phyloP scores from a whole-genome alignment of 2,329 filamentous ascomycete species.

The Dothideomycetes sp. region DNA sequence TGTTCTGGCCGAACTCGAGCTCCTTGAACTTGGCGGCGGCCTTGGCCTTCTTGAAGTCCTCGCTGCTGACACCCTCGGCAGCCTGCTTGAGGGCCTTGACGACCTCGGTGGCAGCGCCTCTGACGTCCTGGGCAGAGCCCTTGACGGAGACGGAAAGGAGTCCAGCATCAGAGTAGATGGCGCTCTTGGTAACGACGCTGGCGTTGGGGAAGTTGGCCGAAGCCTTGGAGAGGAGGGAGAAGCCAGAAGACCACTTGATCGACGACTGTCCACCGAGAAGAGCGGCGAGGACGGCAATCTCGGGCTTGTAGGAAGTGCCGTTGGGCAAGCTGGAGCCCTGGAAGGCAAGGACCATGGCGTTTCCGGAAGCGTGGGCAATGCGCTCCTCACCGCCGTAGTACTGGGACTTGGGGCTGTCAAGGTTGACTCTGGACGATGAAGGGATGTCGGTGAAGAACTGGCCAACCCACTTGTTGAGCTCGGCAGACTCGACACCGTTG shows the following conservation, averaged over 20 bases:
- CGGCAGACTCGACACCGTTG: slow-evolving; percentile 69
- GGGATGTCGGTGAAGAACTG: slow-evolving; percentile 79
- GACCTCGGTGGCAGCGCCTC: slow-evolving; percentile 63
- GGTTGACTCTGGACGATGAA: slow-evolving; percentile 39
- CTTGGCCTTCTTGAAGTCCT: slow-evolving; percentile 85
- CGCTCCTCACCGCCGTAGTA: slow-evolving; percentile 96
- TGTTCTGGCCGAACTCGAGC: slow-evolving; percentile 70
- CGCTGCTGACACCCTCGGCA: slow-evolving; percentile 60
- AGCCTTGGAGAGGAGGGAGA: slow-evolving; percentile 80
- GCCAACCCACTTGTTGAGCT: slow-evolving; percentile 79
- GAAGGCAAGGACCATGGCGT: slow-evolving; percentile 85
- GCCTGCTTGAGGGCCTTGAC: slow-evolving; percentile 77
- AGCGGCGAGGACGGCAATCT: slow-evolving; percentile 75
- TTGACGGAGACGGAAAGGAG: slow-evolving; percentile 75
- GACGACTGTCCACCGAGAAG: slow-evolving; percentile 82
- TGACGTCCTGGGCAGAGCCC: slow-evolving; percentile 64
- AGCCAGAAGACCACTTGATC: slow-evolving; percentile 94
- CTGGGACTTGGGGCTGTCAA: slow-evolving; percentile 59
- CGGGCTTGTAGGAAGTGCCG: slow-evolving; percentile 71
- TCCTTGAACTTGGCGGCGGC: slow-evolving; percentile 90
- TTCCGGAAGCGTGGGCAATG: slow-evolving; percentile 64
- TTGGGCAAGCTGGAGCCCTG: slow-evolving; percentile 72
- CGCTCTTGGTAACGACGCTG: slow-evolving; percentile 63
- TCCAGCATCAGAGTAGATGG: slow-evolving; percentile 87
- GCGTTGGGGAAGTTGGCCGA: slow-evolving; percentile 57